Evolutionary conservation across 371 early-diverging fungal genomes (phyloP), one percentile per base, ranked within the genome.

Genomic region (Rhizomucor pusillus): DNA sequence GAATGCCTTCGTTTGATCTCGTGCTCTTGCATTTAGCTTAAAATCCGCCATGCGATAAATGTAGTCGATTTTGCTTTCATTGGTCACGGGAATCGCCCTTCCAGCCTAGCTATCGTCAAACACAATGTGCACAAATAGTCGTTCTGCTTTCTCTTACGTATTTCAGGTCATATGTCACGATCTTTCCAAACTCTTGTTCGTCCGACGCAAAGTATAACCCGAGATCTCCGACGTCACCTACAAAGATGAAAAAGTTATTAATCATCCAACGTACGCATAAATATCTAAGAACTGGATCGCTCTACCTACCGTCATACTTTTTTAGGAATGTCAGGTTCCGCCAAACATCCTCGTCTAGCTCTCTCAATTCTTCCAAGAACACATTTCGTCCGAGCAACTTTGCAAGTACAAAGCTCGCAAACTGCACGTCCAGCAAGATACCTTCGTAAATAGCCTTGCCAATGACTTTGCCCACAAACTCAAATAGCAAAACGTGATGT

Each of bases 381-480:
- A 87, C 81, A 47, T 82, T 80, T 56, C 83, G 72, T 1, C 91
- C 92, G 11, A 95, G 67, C 60, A 92, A 76, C 59, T 90, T 90
- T 47, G 90, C 82, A 50, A 94, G 56, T 43, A 97, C 82, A 66
- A 95, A 95, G 12, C 73, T 69, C 5, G 94, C 92, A 81, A 97
- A 95, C 53, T 88, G 85, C 16, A 84, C 86, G 51, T 94, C 94
- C 3, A 95, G 77, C 25, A 97, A 74, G 7, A 95, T 80, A 0
- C 92, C 91, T 61, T 95, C 94, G 54, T 92, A 92, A 47, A 97
- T 65, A 14, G 95, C 93, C 63, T 95, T 95, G 12, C 91, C 94
- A 22, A 95, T 67, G 43, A 93, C 84, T 45, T 88, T 84, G 14
- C 97, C 97, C 47, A 95, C 79, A 60, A 95, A 90, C 49, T 85